These are phyloP conservation scores for Stygiomarasmius scandens DNA, from an alignment of 1,284 basidiomycete species.

Conservation along the genomic window DNA sequence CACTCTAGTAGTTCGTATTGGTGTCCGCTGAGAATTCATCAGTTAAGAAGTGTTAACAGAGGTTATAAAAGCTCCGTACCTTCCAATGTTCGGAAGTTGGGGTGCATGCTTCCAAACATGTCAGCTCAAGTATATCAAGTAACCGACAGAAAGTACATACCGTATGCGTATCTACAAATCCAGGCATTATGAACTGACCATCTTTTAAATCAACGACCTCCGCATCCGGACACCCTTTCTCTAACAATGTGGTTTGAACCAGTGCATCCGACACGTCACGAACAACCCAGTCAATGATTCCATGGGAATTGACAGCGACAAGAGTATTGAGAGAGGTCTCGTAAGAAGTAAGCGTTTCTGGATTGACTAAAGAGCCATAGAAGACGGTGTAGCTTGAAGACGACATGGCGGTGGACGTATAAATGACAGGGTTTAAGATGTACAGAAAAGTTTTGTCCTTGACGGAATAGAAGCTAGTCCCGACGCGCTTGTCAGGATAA, in stretches of 20 bases:
- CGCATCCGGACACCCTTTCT: constrained; percentile 37
- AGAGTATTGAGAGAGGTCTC: constrained; percentile 59
- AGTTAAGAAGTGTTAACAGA: neutral
- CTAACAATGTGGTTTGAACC: constrained; percentile 47
- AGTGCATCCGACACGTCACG: constrained; percentile 49
- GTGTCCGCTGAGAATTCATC: constrained; percentile 49
- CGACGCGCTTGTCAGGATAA: too few relatives aligned
- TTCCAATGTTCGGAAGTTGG: constrained; percentile 85
- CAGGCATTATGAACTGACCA: constrained; percentile 86
- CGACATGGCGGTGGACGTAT: neutral
- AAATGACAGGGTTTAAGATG: too few relatives aligned
- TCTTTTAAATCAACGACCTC: constrained; percentile 50
- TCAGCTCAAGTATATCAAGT: neutral
- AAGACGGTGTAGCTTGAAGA: constrained; percentile 43
- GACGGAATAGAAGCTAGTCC: too few relatives aligned
- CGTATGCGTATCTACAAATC: constrained; percentile 90
- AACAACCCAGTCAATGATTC: constrained; percentile 72
- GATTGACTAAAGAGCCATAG: constrained; percentile 72
- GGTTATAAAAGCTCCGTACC: constrained; percentile 43
- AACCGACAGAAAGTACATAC: constrained; percentile 44
- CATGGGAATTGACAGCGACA: constrained; percentile 58
- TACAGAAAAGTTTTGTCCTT: too few relatives aligned
- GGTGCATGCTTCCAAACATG: constrained; percentile 71
- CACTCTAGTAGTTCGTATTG: constrained; percentile 90
- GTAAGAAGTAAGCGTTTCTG: constrained; percentile 55